Percentiles rank a stretch among this genome's conserved stretches.
Evolutionary conservation across 148 eudicot genomes (phyloP).

Genomic region (Fagopyrum tataricum): DNA sequence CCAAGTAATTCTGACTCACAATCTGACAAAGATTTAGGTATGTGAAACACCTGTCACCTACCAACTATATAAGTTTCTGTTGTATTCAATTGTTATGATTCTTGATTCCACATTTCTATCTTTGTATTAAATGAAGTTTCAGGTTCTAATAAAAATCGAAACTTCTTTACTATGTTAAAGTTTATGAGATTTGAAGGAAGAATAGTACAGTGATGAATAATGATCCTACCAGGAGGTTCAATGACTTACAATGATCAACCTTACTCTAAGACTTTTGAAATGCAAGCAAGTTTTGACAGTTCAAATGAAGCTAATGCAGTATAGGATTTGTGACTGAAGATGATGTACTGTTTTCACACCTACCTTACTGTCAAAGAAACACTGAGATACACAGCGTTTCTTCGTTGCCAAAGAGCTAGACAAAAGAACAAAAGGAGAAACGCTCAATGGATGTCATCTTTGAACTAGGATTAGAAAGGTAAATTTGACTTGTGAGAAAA

Average conservation of each 20-base stretch:
- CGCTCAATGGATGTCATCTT: constrained; percentile 65
- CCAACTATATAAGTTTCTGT: neutral
- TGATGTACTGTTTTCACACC: constrained; percentile 83
- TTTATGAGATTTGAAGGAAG: too few relatives aligned
- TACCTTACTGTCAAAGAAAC: constrained; percentile 93
- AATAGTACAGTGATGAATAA: too few relatives aligned
- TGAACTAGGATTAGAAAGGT: constrained; percentile 78
- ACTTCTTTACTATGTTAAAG: too few relatives aligned
- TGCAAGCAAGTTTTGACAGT: constrained; percentile 35
- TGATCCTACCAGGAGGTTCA: constrained; percentile 48
- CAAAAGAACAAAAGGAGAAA: constrained; percentile 58
- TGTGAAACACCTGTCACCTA: neutral
- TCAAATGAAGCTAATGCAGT: constrained; percentile 30
- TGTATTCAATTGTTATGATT: neutral
- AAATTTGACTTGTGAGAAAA: neutral
- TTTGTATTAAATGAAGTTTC: too few relatives aligned
- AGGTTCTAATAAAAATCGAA: too few relatives aligned
- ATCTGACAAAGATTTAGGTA: constrained; percentile 66
- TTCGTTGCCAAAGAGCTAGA: constrained; percentile 59
- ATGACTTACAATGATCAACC: constrained; percentile 83
- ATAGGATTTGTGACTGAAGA: constrained; percentile 97
- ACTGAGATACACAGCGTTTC: constrained; percentile 66
- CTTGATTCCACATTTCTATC: neutral
- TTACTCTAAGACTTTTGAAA: constrained; percentile 67
- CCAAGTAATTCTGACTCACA: constrained; percentile 65